Base-by-base conservation (phyloP, 1,284 basidiomycete species). In the Austroboletus rostrupii region DNA sequence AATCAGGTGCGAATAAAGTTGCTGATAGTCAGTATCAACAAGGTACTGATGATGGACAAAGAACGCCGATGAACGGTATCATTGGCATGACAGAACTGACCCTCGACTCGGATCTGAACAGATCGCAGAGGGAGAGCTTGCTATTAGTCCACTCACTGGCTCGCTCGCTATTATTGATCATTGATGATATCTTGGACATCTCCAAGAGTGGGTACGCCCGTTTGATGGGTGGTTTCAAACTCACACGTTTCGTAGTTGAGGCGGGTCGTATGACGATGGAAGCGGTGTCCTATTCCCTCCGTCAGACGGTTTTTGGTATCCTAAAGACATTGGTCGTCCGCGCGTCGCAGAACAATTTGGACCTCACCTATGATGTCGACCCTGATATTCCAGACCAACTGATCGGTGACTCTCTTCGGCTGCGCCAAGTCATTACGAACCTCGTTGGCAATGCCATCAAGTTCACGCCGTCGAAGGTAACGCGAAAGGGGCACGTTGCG, bases 211-310 rank as follows among this genome's bases (percentile, higher is more conserved):
- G 53, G 89, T 78, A 47, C 33, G 40, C 29, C 29, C 12, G 11
- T 47, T 33, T 44, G 26, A 40, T 20, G 16, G 14, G 12, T 28
- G 39, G 50, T 33, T 42, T 36, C 20, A 29, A 3, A 49, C 50
- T 43, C 31, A 62, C n/a, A 29, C 50, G 17, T 47, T 47, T 51
- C n/a, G 28, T 58, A 96, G 92, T 96, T 61, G 96, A 99, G 72
- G 96, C 96, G 41, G 97, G 97, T 53, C 87, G 97, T 19, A 99
- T 99, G 97, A 98, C 94, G 4, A 97, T 99, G 85, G 97, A 99
- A 70, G 90, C 95, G 53, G 95, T 98, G 33, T 91, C 95, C 0
- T 99, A 96, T 73, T 98, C 95, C n/a, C 80, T 98, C 29, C 90
- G 97, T 29, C 87, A 95, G 59, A 97, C 94, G 10, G 92, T 98